These are phyloP conservation scores for Podochytrium sp. DNA, from an alignment of 192 early-diverging fungal genomes.

Conservation along the genomic window DNA sequence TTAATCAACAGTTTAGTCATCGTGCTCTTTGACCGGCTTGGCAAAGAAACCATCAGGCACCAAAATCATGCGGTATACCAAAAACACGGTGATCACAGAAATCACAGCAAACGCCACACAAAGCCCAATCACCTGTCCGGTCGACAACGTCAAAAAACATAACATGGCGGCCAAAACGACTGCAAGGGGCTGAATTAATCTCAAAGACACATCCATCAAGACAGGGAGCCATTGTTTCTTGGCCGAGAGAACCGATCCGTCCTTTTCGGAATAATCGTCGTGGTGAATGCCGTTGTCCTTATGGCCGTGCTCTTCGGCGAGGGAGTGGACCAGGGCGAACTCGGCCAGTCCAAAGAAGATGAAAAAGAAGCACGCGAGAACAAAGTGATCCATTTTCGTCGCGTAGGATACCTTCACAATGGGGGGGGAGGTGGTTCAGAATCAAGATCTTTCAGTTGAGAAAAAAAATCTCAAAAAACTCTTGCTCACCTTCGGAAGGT, in stretches of 20 bases:
- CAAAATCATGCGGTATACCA: not conserved
- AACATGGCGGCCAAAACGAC: not conserved
- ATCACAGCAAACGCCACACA: not conserved
- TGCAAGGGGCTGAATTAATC: constrained; percentile 11
- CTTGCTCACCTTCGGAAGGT: constrained; percentile 32
- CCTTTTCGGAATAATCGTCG: not conserved
- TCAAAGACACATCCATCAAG: not conserved
- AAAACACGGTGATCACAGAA: not conserved
- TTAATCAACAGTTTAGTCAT: too few relatives aligned
- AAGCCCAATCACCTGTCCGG: not conserved
- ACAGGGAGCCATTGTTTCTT: not conserved
- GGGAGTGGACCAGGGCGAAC: constrained; percentile 2
- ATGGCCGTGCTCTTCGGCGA: too few relatives aligned
- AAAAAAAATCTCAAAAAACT: too few relatives aligned
- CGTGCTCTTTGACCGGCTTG: too few relatives aligned
- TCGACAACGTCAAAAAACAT: not conserved
- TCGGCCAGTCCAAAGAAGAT: constrained; percentile 3
- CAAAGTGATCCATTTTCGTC: constrained; percentile 9
- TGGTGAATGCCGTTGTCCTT: too few relatives aligned
- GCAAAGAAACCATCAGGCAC: not conserved
- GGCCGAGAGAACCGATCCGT: not conserved
- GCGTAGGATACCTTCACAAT: not conserved
- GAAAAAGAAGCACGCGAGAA: constrained; percentile 15
- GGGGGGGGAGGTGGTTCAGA: not conserved
- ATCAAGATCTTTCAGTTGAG: too few relatives aligned